A percentile compares a stretch with the other conserved stretches of the same genome.
These are phyloP conservation scores for Strobilomyces dryophilus DNA, from an alignment of 768 basidiomycete genomes.

Conservation along the genomic window DNA sequence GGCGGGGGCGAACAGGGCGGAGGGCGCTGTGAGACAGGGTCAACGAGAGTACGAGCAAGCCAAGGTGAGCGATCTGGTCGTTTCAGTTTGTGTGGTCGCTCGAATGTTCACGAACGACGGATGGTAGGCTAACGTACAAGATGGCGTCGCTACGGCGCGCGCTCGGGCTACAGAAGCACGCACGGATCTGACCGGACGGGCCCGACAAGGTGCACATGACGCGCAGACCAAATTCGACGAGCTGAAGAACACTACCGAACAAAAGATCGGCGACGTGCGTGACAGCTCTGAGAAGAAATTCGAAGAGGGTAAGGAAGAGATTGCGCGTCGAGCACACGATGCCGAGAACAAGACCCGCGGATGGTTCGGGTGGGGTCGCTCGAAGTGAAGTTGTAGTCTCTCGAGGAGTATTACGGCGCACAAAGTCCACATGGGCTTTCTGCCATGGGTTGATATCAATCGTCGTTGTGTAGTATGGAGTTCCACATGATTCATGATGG, in stretches of 20 bases:
- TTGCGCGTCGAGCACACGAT: slow-evolving; percentile 18
- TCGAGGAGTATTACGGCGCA: not conserved
- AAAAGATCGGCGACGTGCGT: slow-evolving; percentile 21
- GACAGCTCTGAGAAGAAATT: slow-evolving; percentile 25
- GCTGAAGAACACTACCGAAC: slow-evolving; percentile 25
- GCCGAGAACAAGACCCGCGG: slow-evolving; percentile 28
- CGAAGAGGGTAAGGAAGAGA: slow-evolving; percentile 29
- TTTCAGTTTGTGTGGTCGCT: not conserved
- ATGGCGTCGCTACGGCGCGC: slow-evolving; percentile 9
- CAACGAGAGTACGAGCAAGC: slow-evolving; percentile 31
- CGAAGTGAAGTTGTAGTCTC: slow-evolving; percentile 16
- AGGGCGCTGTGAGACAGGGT: slow-evolving; percentile 27
- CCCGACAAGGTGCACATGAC: slow-evolving; percentile 23
- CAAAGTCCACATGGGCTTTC: not conserved
- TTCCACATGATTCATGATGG: not conserved
- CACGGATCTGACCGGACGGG: slow-evolving; percentile 23
- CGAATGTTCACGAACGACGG: not conserved
- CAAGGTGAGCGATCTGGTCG: slow-evolving; percentile 25
- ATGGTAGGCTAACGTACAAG: slow-evolving; percentile 21
- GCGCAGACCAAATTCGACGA: slow-evolving; percentile 22
- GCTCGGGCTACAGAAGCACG: slow-evolving; percentile 20
- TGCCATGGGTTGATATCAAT: not conserved
- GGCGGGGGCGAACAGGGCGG: slow-evolving; percentile 28
- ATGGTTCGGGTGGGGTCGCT: slow-evolving; percentile 40
- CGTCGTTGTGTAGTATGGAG: not conserved